phyloP scores from a whole-genome alignment of 2,329 filamentous ascomycete species.

The Phialocephala sp. region DNA sequence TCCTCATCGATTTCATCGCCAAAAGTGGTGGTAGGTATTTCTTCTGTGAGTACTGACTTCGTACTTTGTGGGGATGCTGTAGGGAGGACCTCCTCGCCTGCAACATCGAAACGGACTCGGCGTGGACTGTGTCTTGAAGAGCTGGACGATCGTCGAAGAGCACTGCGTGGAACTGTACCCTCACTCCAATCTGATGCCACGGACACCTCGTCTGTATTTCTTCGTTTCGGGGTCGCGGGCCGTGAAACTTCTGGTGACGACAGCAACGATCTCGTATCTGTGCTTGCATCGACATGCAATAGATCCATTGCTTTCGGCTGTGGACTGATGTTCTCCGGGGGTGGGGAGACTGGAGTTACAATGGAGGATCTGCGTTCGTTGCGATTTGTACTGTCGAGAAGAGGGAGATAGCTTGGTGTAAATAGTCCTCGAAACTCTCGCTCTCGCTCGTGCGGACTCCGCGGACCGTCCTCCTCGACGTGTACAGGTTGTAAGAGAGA shows the following conservation, averaged over 20 bases:
- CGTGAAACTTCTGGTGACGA: slow-evolving; percentile 33
- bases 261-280: slow-evolving; percentile 36
- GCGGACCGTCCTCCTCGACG: slow-evolving; percentile 45
- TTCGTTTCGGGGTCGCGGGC: slow-evolving; percentile 37
- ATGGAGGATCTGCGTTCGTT: slow-evolving; percentile 37
- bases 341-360: slow-evolving; percentile 19
- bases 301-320: slow-evolving; percentile 32
- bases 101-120: slow-evolving; percentile 66
- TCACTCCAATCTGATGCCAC: slow-evolving; percentile 59
- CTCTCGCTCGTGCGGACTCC: slow-evolving; percentile 60
- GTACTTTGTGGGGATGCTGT: slow-evolving; percentile 55
- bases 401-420: slow-evolving; percentile 65
- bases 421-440: slow-evolving; percentile 67
- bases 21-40: slow-evolving; percentile 23
- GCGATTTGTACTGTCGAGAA: slow-evolving; percentile 54
- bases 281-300: slow-evolving; percentile 27
- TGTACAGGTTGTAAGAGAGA: slow-evolving; percentile 6
- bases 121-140: slow-evolving; percentile 59
- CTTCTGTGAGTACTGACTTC: slow-evolving; percentile 22
- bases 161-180: slow-evolving; percentile 56
- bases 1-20: slow-evolving; percentile 44
- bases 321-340: slow-evolving; percentile 13
- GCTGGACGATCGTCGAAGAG: slow-evolving; percentile 60
- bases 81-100: slow-evolving; percentile 64
- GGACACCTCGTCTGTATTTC: slow-evolving; percentile 48